Conservation (phyloP, 371 early-diverging fungal genomes). For the Mortierella sp. region DNA sequence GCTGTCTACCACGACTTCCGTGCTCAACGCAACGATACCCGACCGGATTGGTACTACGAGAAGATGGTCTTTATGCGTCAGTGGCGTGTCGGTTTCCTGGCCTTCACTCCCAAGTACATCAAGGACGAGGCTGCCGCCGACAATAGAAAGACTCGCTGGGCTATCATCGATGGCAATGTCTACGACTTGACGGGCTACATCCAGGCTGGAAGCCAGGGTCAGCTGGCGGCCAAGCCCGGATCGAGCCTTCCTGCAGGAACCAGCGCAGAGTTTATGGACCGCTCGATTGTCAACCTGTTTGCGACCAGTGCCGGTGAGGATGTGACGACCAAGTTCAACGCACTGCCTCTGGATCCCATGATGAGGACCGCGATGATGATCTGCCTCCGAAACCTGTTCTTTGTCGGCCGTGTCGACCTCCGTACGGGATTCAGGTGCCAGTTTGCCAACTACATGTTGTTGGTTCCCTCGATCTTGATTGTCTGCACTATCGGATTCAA, state of each 20-base stretch:
- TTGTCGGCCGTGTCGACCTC: conserved; percentile 90
- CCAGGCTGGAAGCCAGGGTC: conserved; percentile 48
- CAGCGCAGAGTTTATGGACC: conserved; percentile 65
- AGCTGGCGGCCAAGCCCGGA: conserved; percentile 27
- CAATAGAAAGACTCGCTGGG: conserved; percentile 67
- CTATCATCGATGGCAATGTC: conserved; percentile 78
- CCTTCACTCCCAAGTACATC: conserved; percentile 56
- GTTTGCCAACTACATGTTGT: conserved; percentile 90
- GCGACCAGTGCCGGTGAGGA: conserved; percentile 78
- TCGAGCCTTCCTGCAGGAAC: conserved; percentile 43
- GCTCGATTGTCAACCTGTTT: conserved; percentile 73
- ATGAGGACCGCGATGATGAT: conserved; percentile 52
- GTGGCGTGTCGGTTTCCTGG: conserved; percentile 79
- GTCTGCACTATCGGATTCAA: conserved; percentile 91
- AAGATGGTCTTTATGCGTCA: conserved; percentile 73
- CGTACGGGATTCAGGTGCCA: conserved; percentile 86
- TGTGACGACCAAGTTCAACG: conserved; percentile 73
- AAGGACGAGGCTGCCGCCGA: conserved; percentile 35
- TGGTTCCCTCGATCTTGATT: conserved; percentile 84
- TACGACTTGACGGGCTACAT: conserved; percentile 86
- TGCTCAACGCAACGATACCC: conserved; percentile 55
- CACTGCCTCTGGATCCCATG: conserved; percentile 33
- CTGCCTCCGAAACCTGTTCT: conserved; percentile 90
- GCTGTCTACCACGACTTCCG: conserved; percentile 71
- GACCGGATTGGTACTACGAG: conserved; percentile 75